Evolutionary conservation across 129 eudicot species (phyloP), one percentile per base, ranked within the genome.

Genomic region (Oenanthe sinensis): DNA sequence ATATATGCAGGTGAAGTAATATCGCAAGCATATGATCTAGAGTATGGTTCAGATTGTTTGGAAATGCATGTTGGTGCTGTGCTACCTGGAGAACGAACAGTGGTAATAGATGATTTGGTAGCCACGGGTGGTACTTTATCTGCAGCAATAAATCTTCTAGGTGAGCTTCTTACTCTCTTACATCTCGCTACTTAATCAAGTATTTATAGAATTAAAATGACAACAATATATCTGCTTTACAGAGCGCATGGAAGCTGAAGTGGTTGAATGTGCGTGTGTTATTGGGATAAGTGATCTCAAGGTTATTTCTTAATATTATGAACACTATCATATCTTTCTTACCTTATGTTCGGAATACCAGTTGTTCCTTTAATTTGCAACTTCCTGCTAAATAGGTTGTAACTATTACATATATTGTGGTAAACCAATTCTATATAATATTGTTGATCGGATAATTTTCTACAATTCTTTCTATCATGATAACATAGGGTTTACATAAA

Each of bases 51-150:
- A 26, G 90, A 86, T 70, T 86, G 90, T 77, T 79, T 86, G 76
- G 87, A 86, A 55, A 86, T 86, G 90, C 90, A 86, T 76, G 85
- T 86, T 44, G 87, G 85, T 54, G 90, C 90, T 24, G 85, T 86
- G 40, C 77, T 80, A 60, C 74, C 86, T 14, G 91, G 91, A 63
- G 88, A 87, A 46, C 74, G 86, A 50, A 86, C 84, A 46, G 71
- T 87, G 45, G 78, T 87, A 30, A 87, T 87, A 14, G 91, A 87
- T 81, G 91, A 87, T 78, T 74, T 87, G 62, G 88, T 87, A 24
- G 91, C 91, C 70, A 87, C 91, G 0, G 91, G 91, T 24, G 91
- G 88, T 44, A 87, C 91, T 47, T 80, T 87, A 2, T 83, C 82
- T 75, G 86, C 90, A 3, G 90, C 90, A 7, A 83, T 83, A 28